These are phyloP conservation scores for Fusarium pseudocircinatum DNA, from an alignment of 2,329 filamentous ascomycete genomes.

Conservation along the genomic window DNA sequence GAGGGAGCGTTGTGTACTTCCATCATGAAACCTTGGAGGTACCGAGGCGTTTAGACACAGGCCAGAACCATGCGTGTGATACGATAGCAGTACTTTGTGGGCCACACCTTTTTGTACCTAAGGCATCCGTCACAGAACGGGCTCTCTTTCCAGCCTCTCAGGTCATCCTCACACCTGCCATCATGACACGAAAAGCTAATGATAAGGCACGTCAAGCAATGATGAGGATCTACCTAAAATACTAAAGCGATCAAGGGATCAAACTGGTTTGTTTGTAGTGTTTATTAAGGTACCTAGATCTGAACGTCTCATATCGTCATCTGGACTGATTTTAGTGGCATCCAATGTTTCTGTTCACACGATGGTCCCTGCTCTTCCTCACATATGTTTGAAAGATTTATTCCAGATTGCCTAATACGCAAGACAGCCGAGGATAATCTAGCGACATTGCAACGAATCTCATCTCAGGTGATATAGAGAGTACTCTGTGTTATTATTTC, in stretches of 20 bases:
- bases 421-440: constrained; percentile 11
- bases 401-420: constrained; percentile 1
- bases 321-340: background rate
- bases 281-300: background rate
- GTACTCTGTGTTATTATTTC: background rate
- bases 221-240: background rate
- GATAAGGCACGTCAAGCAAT: background rate
- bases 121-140: constrained; percentile 15
- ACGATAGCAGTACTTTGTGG: constrained; percentile 9
- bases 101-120: constrained; percentile 8
- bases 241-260: background rate
- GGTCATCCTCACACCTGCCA: constrained; percentile 8
- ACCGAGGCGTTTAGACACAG: background rate
- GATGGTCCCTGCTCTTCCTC: constrained; percentile 10
- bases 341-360: constrained; percentile 6
- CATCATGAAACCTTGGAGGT: constrained; percentile 2
- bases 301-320: background rate
- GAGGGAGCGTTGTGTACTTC: constrained; percentile 10
- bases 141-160: background rate
- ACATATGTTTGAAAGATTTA: constrained; percentile 5
- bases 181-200: constrained; percentile 13
- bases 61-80: background rate
- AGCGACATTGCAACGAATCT: constrained; percentile 13
- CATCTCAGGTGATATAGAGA: background rate
- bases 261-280: too few relatives aligned